Evolutionary conservation across 2,329 filamentous ascomycete species (phyloP), one percentile per base, ranked within the genome.

Genomic region (Rhynchosporium agropyri): DNA sequence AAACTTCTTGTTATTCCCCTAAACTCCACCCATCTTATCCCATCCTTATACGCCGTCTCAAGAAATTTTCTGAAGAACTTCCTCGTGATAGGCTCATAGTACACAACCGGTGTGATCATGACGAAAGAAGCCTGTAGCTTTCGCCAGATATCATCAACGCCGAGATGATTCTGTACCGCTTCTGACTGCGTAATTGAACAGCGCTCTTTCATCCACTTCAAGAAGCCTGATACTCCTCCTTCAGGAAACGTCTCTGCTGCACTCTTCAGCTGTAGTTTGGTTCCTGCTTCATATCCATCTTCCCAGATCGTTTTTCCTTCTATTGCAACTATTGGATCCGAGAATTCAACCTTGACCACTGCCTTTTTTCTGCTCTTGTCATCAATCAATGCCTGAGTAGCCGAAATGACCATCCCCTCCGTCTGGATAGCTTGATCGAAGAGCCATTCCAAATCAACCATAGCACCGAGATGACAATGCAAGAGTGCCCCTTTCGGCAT

Each of bases 401-500:
- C 82, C 12, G 74, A 76, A 63, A 96, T 83, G 74, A 89, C 87
- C 70, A 96, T 88, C 1, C 90, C 90, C 0, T 88, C 84, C 0
- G 85, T 88, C n/a, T 80, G 79, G 65, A 97, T 81, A 0, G 89
- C 85, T 71, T 89, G 81, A 5, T 87, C 82, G 48, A 96, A 81
- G 3, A 96, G 78, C 79, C 87, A 95, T 72, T 91, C 88, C 66
- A 92, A 84, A 74, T 96, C 89, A 57, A 96, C 88, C 86, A 94
- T 95, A 70, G 92, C 91, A 73, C 94, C 90, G 70, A 95, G 79
- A 76, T 97, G 92, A 51, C 90, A 91, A 77, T 97, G 92, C 64
- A 96, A 77, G n/a, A 96, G 79, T 9, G 87, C 81, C 15, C 93
- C 94, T 76, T 97, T 97, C 45, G 94, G 94, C 89, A 97, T 91